Evolutionary conservation across 768 basidiomycete genomes (phyloP), one percentile per base, ranked within the genome.

Genomic region (Phlegmacium glaucopus): DNA sequence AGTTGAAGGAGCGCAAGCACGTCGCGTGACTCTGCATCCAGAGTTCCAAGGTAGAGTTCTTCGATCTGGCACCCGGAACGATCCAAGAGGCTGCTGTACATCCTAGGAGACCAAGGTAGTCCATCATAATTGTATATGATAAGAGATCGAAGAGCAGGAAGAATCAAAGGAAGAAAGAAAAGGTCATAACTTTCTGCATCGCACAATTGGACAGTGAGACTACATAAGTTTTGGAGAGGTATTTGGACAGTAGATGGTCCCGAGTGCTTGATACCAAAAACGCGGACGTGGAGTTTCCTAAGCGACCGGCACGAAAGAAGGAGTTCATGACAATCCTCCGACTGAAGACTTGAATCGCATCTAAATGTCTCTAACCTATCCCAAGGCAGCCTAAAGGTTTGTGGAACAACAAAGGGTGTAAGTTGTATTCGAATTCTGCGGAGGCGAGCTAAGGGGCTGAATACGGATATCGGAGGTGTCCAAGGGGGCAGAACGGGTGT

Each of bases 341-440:
- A 39, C 26, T 48, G 42, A 3, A 54, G 34, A 26, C 46, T 48
- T 22, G 53, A 54, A 35, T 54, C 53, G 36, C 49, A 54, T 30
- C 46, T 47, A 30, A 59, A 49, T 4, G 46, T 45, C 42, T 50
- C 48, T n/a, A 59, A 46, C 15, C 47, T 48, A 15, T 51, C 45
- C 58, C 54, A 59, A 12, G 58, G 55, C 10, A 59, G 44, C 28
- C 42, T 29, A 29, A 56, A 47, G 9, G 42, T 30, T 9, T 38
- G 30, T 1, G 58, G 52, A 16, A 49, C 34, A 25, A 59, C 45
- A 17, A 54, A 45, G 9, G 54, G 54, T 36, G 49, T 54, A 18
- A 59, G 52, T 12, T 38, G 47, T 12, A 59, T 39, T 12, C 49
- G 39, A 13, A 59, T 36, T 9, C 48, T 46, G 41, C 47, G 50